These are phyloP conservation scores for Solanum chaucha DNA, from an alignment of 257 asterid species.

Conservation along the genomic window DNA sequence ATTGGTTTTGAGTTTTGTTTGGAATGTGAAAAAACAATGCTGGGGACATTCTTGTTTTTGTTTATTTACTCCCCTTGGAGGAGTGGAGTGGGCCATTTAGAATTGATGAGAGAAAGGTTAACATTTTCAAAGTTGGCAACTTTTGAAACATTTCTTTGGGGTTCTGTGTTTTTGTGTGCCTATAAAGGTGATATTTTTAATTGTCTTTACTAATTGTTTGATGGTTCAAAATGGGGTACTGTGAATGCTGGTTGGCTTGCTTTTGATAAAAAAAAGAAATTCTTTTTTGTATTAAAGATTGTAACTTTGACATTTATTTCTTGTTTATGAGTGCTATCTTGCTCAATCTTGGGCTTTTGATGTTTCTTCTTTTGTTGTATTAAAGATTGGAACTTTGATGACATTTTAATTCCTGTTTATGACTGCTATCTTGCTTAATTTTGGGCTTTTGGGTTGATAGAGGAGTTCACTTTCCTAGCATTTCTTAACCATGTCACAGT, in stretches of 20 bases:
- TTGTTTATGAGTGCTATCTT: not conserved
- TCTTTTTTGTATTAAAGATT: not conserved
- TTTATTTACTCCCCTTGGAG: not conserved
- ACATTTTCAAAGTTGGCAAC: conserved; percentile 1
- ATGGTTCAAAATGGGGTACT: not conserved
- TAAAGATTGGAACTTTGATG: not conserved
- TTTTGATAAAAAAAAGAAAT: not conserved
- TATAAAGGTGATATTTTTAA: not conserved
- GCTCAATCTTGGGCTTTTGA: not conserved
- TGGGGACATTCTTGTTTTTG: not conserved
- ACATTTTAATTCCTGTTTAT: not conserved
- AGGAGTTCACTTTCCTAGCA: not conserved
- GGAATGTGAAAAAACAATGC: not conserved
- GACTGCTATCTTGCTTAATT: not conserved
- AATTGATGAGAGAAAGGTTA: not conserved
- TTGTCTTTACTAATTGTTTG: not conserved
- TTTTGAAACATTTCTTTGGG: not conserved
- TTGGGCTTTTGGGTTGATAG: not conserved
- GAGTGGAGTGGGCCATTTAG: not conserved
- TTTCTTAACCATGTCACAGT: not conserved
- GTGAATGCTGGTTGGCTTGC: not conserved
- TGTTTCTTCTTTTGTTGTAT: not conserved
- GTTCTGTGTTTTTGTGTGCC: not conserved
- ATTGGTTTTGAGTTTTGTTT: not conserved
- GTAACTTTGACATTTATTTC: not conserved